Percentiles rank a stretch among this genome's conserved stretches.
Conservation (phyloP, 331 rosid species). For the Spiraea crenata region DNA sequence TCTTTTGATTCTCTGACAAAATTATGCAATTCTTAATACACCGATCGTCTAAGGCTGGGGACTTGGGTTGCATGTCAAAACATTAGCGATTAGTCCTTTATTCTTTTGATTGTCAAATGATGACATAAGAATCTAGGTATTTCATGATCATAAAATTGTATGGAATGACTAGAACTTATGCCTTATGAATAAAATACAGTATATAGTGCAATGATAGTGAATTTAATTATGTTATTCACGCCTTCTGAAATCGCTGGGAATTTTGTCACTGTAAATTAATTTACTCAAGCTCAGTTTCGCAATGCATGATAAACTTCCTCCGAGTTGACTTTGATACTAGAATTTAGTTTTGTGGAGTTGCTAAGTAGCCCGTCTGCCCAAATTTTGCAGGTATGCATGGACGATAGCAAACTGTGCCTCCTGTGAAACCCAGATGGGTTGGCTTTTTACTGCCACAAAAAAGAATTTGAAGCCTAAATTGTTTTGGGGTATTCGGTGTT, state of each 20-base stretch:
- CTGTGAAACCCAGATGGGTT: slow-evolving; percentile 71
- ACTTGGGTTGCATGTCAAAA: too few relatives aligned
- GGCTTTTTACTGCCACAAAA: slow-evolving; percentile 80
- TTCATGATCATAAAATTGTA: neutral
- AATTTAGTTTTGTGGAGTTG: neutral
- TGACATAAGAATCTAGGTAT: neutral
- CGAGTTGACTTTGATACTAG: neutral
- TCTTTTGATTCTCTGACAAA: slow-evolving; percentile 3
- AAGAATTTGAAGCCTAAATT: slow-evolving; percentile 55
- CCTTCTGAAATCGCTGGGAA: neutral
- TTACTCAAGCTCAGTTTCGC: neutral
- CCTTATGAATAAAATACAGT: neutral
- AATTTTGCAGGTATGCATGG: slow-evolving; percentile 76
- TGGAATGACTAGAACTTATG: slow-evolving; percentile 3
- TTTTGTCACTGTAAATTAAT: neutral
- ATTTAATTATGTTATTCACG: neutral
- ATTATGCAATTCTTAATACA: neutral
- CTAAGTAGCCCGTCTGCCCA: slow-evolving; percentile 23
- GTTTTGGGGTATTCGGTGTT: slow-evolving; percentile 82
- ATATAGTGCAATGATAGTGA: neutral
- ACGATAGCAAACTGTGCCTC: slow-evolving; percentile 58
- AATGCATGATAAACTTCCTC: neutral
- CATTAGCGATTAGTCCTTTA: too few relatives aligned
- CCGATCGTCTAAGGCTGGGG: neutral
- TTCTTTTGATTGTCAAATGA: too few relatives aligned